phyloP scores from a whole-genome alignment of 2,329 filamentous ascomycete species.

The Aureobasidium subglaciale region DNA sequence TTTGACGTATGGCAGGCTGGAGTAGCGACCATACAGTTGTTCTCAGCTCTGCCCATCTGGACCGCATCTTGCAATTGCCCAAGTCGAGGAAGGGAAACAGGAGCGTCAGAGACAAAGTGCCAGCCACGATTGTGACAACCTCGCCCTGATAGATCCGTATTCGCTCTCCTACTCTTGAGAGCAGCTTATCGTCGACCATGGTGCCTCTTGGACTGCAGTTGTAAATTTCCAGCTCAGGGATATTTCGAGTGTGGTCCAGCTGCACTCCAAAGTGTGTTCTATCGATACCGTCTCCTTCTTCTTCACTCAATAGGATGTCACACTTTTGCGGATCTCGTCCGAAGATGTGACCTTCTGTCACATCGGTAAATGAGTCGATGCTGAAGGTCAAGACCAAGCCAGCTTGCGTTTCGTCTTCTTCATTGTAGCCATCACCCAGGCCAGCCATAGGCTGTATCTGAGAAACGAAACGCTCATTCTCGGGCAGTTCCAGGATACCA shows the following conservation, averaged over 20 bases:
- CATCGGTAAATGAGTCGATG: constrained; percentile 1
- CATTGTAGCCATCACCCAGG: background rate
- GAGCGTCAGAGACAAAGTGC: background rate
- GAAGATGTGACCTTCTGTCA: constrained; percentile 4
- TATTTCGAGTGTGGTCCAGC: background rate
- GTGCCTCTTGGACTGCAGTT: constrained; percentile 1
- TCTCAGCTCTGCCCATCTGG: constrained; percentile 6
- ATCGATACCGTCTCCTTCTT: background rate
- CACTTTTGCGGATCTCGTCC: constrained; percentile 1
- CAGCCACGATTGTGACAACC: background rate
- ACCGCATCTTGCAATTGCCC: background rate
- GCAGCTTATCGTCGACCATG: background rate
- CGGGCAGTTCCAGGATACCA: background rate
- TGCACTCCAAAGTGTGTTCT: constrained; percentile 1
- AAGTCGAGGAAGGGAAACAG: constrained; percentile 1
- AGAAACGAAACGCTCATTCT: constrained; percentile 1
- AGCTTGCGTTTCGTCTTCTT: background rate
- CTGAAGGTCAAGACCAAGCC: constrained; percentile 1
- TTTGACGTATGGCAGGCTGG: background rate
- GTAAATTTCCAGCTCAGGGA: background rate
- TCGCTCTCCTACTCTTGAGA: background rate
- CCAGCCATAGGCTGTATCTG: background rate
- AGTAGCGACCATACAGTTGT: constrained; percentile 2
- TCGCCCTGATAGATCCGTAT: constrained; percentile 1
- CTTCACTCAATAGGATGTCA: background rate